phyloP scores from a whole-genome alignment of 148 eudicot genomes.

The Silene conica region DNA sequence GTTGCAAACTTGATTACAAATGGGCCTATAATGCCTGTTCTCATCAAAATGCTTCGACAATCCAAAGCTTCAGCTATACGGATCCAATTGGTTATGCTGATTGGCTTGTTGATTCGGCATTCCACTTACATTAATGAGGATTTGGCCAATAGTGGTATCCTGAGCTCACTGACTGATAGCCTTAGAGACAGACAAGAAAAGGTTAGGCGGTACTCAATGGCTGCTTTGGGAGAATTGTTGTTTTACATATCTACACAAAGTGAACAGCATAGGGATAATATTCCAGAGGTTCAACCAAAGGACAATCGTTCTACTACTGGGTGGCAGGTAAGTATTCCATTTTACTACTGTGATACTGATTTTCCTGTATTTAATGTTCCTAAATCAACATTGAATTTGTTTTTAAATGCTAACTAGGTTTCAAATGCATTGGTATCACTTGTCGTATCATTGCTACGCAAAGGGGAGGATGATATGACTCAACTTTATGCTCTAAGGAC shows the following conservation, averaged over 20 bases:
- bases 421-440: conserved; percentile 73
- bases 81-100: conserved; percentile 80
- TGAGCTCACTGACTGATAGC: conserved; percentile 72
- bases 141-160: conserved; percentile 79
- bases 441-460: conserved; percentile 75
- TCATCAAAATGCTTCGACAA: conserved; percentile 80
- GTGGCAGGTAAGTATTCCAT: conserved; percentile 70
- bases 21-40: conserved; percentile 72
- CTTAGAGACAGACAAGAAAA: conserved; percentile 91
- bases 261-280: conserved; percentile 57
- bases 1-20: conserved; percentile 87
- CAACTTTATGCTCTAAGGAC: conserved; percentile 96
- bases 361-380: not conserved
- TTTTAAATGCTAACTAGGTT: conserved; percentile 46
- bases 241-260: conserved; percentile 89
- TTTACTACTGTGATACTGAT: not conserved
- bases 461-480: conserved; percentile 91
- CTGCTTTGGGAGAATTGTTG: conserved; percentile 89
- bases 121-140: conserved; percentile 79
- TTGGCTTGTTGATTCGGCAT: conserved; percentile 83
- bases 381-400: not conserved
- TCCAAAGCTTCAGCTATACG: conserved; percentile 85
- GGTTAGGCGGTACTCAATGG: conserved; percentile 98
- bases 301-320: conserved; percentile 59
- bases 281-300: conserved; percentile 67